Base-by-base conservation (phyloP, 805 yeast species). In the Starmera dryadoides region DNA sequence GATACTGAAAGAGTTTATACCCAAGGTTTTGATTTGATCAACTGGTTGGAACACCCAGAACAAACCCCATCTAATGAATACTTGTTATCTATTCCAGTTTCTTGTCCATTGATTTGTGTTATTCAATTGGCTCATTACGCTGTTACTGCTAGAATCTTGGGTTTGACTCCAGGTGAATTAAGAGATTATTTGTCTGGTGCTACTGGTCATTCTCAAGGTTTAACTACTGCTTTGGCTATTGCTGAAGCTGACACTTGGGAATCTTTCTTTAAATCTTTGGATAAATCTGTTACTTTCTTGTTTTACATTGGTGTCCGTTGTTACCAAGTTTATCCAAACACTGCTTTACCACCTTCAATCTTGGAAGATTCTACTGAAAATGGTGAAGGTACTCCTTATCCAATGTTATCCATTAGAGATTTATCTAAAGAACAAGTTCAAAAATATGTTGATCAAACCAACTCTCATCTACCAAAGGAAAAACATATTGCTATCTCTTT, bases 51-150 rank as follows among this genome's bases (percentile, higher is more conserved):
- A 49, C 70, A 77, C 51, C 88, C 93, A 45, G 88, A 84, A 55
- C 71, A 79, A 53, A 86, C 96, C 38, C 99, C 99, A 42, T 86
- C 86, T 56, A 77, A 70, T 53, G 95, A 88, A 61, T 89, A 89
- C 60, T 70, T 93, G 49, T 73, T 93, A 52, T 79, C 86, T 18
- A 95, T 91, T 36, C 96, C 98, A 41, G 87, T 93, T 33, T 83
- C 95, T 23, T 91, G 97, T 64, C 98, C 99, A n/a, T 74, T 91
- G 57, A 93, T 93, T 57, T 93, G 97, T 68, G 83, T 89, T 40
- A 88, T 91, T 59, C 99, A 93, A 69, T 74, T 93, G 57, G 83
- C 91, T 52, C 97, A 93, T 69, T 91, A 82, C 62, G 87, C 91
- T 42, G 77, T 91, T 49, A 81, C 96, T 36, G 83, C 94, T 55